Percentiles rank a stretch among this genome's conserved stretches.
Evolutionary conservation across 2,329 filamentous ascomycete species (phyloP).

Genomic region (Ceratocystiopsis sp.): DNA sequence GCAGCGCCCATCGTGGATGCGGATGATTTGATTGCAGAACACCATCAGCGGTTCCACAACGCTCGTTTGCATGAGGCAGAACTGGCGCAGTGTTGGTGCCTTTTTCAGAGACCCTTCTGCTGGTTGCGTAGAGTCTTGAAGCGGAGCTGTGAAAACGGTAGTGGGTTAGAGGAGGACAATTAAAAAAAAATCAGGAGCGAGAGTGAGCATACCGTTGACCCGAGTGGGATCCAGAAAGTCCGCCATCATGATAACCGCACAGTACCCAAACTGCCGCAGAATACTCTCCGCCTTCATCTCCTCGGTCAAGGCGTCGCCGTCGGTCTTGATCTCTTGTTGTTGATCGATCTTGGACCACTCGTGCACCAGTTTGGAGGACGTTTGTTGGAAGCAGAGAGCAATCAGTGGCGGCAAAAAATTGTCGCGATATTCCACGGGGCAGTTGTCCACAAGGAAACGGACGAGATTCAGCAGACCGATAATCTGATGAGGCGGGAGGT

Average conservation of each 20-base stretch:
- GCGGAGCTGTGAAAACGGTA: too few species aligned
- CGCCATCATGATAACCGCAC: slow-evolving; percentile 79
- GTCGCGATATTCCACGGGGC: slow-evolving; percentile 58
- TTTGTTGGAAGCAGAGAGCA: slow-evolving; percentile 63
- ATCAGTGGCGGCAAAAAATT: slow-evolving; percentile 78
- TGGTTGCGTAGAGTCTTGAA: slow-evolving; percentile 13
- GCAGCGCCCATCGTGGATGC: slow-evolving; percentile 77
- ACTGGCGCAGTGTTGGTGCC: slow-evolving; percentile 53
- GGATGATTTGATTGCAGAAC: slow-evolving; percentile 80
- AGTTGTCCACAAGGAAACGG: slow-evolving; percentile 79
- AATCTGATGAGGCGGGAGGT: slow-evolving; percentile 80
- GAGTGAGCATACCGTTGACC: slow-evolving; percentile 31
- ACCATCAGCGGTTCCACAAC: slow-evolving; percentile 79
- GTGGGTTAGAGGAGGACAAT: not conserved
- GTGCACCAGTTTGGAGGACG: slow-evolving; percentile 69
- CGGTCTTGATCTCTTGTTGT: slow-evolving; percentile 42
- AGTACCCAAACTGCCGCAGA: slow-evolving; percentile 78
- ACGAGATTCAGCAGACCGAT: slow-evolving; percentile 85
- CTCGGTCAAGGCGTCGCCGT: slow-evolving; percentile 66
- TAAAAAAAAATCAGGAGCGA: not conserved
- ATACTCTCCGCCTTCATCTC: slow-evolving; percentile 99
- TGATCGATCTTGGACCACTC: slow-evolving; percentile 72
- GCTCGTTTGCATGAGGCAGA: slow-evolving; percentile 60
- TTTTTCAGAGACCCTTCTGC: slow-evolving; percentile 15
- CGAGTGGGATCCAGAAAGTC: slow-evolving; percentile 66